Evolutionary conservation across 805 yeast genomes (phyloP), one percentile per base, ranked within the genome.

Genomic region (Cyberlindnera xylosilytica): DNA sequence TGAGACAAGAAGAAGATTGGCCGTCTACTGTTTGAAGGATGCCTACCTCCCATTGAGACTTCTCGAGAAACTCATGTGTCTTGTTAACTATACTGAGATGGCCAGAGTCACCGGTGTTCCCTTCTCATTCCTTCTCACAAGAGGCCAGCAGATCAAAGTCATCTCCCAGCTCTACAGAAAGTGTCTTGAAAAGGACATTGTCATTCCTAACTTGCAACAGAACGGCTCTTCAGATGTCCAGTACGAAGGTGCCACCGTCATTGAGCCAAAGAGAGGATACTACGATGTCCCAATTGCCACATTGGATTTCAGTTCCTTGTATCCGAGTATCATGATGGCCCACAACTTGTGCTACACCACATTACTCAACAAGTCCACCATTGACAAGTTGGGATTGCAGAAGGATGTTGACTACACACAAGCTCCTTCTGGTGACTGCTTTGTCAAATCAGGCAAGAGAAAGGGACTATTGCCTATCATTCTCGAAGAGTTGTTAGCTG

Each of bases 91-190:
- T 65, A 91, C 97, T 1, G 99, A 93, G 66, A 93, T 93, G 99
- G 97, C 99, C 2, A 83, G 99, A 69, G 99, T 93, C 20, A 93
- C 99, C 0, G 99, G 99, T 51, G 98, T 93, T 10, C 99, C 99
- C 0, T 88, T 93, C 57, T 84, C 97, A 1, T 91, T 81, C 58
- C 72, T 93, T 47, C 68, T 93, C 34, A 63, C 95, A 13, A 77
- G 99, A 60, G 99, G 99, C 30, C 99, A 93, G 68, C 99, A 95
- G 65, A 91, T 93, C 63, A 93, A 93, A 63, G 99, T 93, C 57
- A 81, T 93, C 38, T 90, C 98, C 0, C 99, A 93, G 66, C 70
- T 93, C 37, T 93, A 87, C 66, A 74, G 99, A 53, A 95, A 93
- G 64, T 95, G 99, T 60, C 68, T 88, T 16, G 80, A 87, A 52